Evolutionary conservation across 305 asterid species (phyloP).

Genomic region (Nicotiana rustica): DNA sequence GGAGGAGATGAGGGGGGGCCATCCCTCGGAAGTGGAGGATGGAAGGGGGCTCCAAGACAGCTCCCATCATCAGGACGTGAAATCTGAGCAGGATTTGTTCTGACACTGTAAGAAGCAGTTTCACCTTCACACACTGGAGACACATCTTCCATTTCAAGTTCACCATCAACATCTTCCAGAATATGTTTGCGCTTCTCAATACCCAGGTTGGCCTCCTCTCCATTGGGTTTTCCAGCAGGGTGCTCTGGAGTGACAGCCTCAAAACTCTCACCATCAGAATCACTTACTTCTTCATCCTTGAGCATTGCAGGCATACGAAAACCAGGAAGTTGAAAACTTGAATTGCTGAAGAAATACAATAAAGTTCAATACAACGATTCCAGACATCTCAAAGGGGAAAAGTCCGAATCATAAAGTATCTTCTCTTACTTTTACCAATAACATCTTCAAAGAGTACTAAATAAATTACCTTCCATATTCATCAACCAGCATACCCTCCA

Average conservation of each 20-base stretch:
- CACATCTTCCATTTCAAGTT: conserved; percentile 98
- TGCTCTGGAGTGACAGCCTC: conserved; percentile 96
- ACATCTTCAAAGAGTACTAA: conserved; percentile 32
- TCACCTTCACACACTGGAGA: conserved; percentile 69
- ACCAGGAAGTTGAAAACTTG: conserved; percentile 88
- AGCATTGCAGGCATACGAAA: conserved; percentile 89
- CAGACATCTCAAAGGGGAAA: conserved; percentile 20
- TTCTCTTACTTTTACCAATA: not conserved
- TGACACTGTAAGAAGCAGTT: conserved; percentile 48
- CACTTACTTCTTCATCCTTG: conserved; percentile 70
- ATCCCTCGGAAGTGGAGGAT: conserved; percentile 58
- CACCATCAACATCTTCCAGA: conserved; percentile 92
- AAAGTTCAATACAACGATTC: conserved; percentile 34
- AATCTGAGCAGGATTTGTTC: conserved; percentile 44
- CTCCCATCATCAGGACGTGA: conserved; percentile 49
- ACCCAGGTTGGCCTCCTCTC: conserved; percentile 47
- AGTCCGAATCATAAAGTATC: not conserved
- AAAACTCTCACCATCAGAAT: conserved; percentile 90
- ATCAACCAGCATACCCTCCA: conserved; percentile 95
- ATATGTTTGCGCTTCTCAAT: conserved; percentile 77
- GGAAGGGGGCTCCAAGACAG: conserved; percentile 45
- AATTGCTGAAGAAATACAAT: conserved; percentile 67
- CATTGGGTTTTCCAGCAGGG: conserved; percentile 55
- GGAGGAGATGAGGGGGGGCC: conserved; percentile 59
- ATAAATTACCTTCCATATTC: conserved; percentile 86